Base-by-base conservation (phyloP, 371 early-diverging fungal genomes). In the Modicella reniformis region DNA sequence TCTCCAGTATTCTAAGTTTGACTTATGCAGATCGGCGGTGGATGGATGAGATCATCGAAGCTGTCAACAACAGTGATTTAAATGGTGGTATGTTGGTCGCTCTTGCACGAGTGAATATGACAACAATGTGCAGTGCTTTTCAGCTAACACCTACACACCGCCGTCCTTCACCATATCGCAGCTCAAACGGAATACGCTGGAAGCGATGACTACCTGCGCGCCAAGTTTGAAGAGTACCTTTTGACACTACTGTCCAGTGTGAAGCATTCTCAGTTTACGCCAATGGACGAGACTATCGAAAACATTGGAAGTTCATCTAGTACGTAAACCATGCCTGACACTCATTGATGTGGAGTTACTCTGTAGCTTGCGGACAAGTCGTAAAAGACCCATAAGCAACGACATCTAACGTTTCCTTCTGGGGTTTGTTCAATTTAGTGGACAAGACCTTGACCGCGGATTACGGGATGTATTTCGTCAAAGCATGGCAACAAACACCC, bases 171-270 rank as follows among this genome's bases (percentile, higher is more conserved):
- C 19, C 44, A 3, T 12, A 6, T 44, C 17, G 44, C 17, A 70
- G 75, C 63, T 5, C 70, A 79, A 60, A 72, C 79, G 0, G 72
- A 72, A 25, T 93, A 88, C 60, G 84, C 85, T 33, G 94, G 93
- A 29, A 89, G 90, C n/a, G 93, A 94, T 59, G 93, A 93, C 57
- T 91, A 92, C 64, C 83, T 94, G 25, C 86, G 94, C 32, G 84
- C 90, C 13, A 86, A 90, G 47, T 93, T 94, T 67, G 94, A 94
- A 77, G 83, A 85, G 59, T 94, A 94, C 65, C 80, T 93, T 7
- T 65, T 90, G 41, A 86, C 91, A 0, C 63, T 93, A 19, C 76
- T 93, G 48, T 88, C 90, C 0, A 91, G 91, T 23, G 86, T 91
- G 44, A 90, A 90, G 59, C 83, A 87, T 70, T 86, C 88, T 2